These are phyloP conservation scores for Starmerella apicola DNA, from an alignment of 805 yeast genomes.

Conservation along the genomic window DNA sequence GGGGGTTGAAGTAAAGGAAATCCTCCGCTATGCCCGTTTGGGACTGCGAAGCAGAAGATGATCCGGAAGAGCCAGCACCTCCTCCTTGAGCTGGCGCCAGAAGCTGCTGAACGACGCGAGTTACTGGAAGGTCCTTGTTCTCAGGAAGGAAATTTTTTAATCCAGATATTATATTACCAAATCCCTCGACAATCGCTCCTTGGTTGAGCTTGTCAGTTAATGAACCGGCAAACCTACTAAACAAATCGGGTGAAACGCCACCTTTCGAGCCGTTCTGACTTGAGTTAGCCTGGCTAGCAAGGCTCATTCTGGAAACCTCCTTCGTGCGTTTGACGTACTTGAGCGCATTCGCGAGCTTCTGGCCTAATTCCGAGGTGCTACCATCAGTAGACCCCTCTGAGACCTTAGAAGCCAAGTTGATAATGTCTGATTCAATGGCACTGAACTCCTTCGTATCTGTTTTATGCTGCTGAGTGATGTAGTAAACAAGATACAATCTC, in stretches of 20 bases:
- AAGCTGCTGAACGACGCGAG: conserved; percentile 80
- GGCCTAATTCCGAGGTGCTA: no score
- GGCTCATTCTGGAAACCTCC: conserved; percentile 48
- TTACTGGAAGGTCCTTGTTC: conserved; percentile 75
- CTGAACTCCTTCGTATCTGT: conserved; percentile 37
- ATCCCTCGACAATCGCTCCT: conserved; percentile 80
- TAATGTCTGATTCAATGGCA: conserved; percentile 53
- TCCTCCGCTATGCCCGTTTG: conserved; percentile 40
- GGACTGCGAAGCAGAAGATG: conserved; percentile 38
- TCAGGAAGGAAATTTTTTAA: conserved; percentile 79
- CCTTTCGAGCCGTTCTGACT: conserved; percentile 19
- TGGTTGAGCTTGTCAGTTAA: conserved; percentile 64
- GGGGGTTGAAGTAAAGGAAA: conserved; percentile 82
- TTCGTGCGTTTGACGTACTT: conserved; percentile 68
- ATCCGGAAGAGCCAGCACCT: conserved; percentile 23
- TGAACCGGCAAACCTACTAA: conserved; percentile 51
- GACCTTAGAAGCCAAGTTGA: conserved; percentile 2
- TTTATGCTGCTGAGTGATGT: conserved; percentile 27
- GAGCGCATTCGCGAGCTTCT: conserved; percentile 49
- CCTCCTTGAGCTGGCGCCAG: conserved; percentile 52
- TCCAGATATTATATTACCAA: conserved; percentile 78
- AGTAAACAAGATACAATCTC: conserved; percentile 73
- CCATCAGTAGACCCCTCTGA: conserved; percentile 23
- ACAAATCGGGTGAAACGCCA: conserved; percentile 26
- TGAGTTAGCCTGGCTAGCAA: conserved; percentile 25